Percentiles rank a stretch among this genome's conserved stretches.
Conservation (phyloP, 306 rosid species). For the Myrica gale region DNA sequence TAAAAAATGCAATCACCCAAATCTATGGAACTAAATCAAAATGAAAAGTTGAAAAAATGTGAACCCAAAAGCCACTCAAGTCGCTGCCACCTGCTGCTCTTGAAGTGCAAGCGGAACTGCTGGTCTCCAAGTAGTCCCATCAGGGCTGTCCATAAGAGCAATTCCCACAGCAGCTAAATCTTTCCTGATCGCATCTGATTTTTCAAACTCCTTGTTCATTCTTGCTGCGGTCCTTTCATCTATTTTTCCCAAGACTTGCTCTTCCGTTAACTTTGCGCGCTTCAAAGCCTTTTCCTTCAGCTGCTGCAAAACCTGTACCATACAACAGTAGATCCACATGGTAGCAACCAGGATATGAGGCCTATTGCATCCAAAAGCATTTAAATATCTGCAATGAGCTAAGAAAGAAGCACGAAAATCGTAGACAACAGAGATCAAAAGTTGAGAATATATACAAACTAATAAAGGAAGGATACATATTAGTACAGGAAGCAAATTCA, state of each 20-base stretch:
- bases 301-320: conserved; percentile 68
- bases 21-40: not conserved
- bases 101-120: conserved; percentile 76
- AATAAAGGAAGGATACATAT: not conserved
- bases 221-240: conserved; percentile 77
- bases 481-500: not conserved
- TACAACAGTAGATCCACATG: not conserved
- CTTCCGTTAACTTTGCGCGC: conserved; percentile 81
- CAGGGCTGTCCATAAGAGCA: conserved; percentile 83
- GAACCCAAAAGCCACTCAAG: conserved; percentile 31
- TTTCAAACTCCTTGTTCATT: conserved; percentile 68
- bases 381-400: not conserved
- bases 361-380: not conserved
- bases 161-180: conserved; percentile 75
- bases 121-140: conserved; percentile 92
- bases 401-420: not conserved
- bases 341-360: conserved; percentile 1
- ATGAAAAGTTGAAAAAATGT: conserved; percentile 17
- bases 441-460: not conserved
- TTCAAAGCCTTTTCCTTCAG: conserved; percentile 69
- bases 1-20: not conserved
- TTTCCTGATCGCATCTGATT: conserved; percentile 74
- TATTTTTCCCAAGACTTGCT: conserved; percentile 58
- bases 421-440: conserved; percentile 4
- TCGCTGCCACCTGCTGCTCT: conserved; percentile 44